Evolutionary conservation across 179 eudicot genomes (phyloP).

Genomic region (Pouteria campechiana): DNA sequence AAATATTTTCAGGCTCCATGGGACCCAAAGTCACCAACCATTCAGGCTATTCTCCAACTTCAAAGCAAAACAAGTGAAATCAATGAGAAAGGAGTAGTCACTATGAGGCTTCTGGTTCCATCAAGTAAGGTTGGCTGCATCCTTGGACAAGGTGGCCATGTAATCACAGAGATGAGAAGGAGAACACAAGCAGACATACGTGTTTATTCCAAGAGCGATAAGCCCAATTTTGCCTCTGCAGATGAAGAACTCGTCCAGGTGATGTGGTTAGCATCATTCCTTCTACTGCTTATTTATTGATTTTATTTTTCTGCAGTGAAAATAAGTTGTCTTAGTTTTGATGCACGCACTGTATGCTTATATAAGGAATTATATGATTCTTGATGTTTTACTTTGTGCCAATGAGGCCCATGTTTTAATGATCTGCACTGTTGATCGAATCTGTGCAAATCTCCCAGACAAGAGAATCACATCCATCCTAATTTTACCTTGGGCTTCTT

Average conservation of each 20-base stretch:
- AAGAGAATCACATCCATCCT: no score
- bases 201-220: conserved; percentile 67
- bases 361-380: no score
- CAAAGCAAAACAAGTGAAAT: conserved; percentile 62
- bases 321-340: no score
- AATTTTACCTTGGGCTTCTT: no score
- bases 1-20: conserved; percentile 34
- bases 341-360: no score
- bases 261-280: no score
- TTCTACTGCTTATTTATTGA: no score
- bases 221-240: conserved; percentile 60
- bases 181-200: conserved; percentile 83
- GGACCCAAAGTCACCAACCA: conserved; percentile 62
- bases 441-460: no score
- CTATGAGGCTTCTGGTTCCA: conserved; percentile 67
- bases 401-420: no score
- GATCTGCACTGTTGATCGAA: no score
- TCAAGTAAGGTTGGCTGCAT: conserved; percentile 86
- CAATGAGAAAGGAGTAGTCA: conserved; percentile 59
- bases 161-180: conserved; percentile 82
- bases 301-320: no score
- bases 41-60: conserved; percentile 73
- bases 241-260: conserved; percentile 97
- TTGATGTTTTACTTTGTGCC: no score
- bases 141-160: conserved; percentile 85